phyloP scores from a whole-genome alignment of 768 basidiomycete species.

The Boletus rubescentipes region DNA sequence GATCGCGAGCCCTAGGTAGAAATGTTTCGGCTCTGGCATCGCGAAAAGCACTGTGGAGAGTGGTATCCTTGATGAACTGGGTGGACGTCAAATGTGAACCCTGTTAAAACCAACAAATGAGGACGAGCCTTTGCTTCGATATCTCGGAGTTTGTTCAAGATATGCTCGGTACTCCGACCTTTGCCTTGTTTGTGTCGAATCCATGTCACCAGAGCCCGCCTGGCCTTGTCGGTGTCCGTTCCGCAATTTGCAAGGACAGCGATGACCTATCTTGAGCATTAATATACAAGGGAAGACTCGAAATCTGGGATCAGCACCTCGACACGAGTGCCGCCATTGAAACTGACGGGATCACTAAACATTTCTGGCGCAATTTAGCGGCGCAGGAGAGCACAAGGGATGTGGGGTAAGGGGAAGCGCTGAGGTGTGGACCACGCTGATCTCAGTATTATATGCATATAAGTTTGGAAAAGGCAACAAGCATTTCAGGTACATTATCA shows the following conservation, averaged over 20 bases:
- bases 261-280: conserved; percentile 26
- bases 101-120: background rate
- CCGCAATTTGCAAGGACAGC: conserved; percentile 35
- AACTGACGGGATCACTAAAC: conserved; percentile 27
- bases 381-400: background rate
- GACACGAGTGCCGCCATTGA: conserved; percentile 29
- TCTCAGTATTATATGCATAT: conserved; percentile 11
- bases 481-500: conserved; percentile 16
- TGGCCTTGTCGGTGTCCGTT: conserved; percentile 26
- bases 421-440: background rate
- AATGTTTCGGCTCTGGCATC: conserved; percentile 32
- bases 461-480: conserved; percentile 12
- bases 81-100: background rate
- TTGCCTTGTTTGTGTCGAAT: conserved; percentile 31
- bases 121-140: conserved; percentile 30
- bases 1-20: conserved; percentile 25
- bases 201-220: conserved; percentile 30
- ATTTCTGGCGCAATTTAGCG: conserved; percentile 1
- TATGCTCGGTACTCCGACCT: conserved; percentile 31
- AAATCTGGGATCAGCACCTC: conserved; percentile 18
- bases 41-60: conserved; percentile 31
- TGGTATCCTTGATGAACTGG: conserved; percentile 32
- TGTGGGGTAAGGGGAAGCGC: conserved; percentile 3
- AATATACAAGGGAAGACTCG: background rate
- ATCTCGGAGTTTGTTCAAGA: conserved; percentile 26